Conservation (phyloP, 768 basidiomycete species). For the Leucosporidium yakuticum region DNA sequence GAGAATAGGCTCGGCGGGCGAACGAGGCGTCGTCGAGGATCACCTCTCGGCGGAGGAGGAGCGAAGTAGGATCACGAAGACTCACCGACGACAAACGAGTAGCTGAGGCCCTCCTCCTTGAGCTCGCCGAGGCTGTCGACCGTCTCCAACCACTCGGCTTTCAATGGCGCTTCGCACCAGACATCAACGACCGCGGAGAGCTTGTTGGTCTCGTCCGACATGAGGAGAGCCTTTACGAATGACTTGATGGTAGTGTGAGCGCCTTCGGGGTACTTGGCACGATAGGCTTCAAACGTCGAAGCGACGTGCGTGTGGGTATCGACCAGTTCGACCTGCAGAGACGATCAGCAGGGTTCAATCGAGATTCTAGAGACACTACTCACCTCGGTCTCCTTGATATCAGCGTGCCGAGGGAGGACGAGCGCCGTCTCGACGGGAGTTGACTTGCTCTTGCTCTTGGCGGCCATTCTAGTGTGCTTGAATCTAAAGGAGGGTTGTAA, state of each 20-base stretch:
- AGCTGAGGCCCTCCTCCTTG: slow-evolving; percentile 49
- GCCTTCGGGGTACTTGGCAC: slow-evolving; percentile 57
- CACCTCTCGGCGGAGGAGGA: slow-evolving; percentile 2
- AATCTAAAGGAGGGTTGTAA: too few relatives aligned
- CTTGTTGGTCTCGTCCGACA: slow-evolving; percentile 42
- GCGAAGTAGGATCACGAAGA: slow-evolving; percentile 18
- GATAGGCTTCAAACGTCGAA: slow-evolving; percentile 63
- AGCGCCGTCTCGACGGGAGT: slow-evolving; percentile 9
- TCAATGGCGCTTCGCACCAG: slow-evolving; percentile 61
- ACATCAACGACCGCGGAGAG: slow-evolving; percentile 73
- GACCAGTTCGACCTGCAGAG: slow-evolving; percentile 48
- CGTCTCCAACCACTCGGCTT: neutral
- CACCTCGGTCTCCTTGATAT: neutral
- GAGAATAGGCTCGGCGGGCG: slow-evolving; percentile 54
- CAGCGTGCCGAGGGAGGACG: slow-evolving; percentile 9
- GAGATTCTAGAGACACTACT: too few relatives aligned
- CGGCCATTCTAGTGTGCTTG: neutral
- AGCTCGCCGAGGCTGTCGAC: slow-evolving; percentile 14
- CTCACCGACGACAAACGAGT: slow-evolving; percentile 78
- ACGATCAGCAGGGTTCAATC: too few relatives aligned
- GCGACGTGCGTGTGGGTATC: slow-evolving; percentile 84
- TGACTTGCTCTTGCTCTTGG: neutral
- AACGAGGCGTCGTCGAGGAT: slow-evolving; percentile 51
- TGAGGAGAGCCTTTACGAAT: slow-evolving; percentile 58
- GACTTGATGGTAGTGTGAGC: slow-evolving; percentile 49